Evolutionary conservation across 805 yeast species (phyloP).

Genomic region (Sugiyamaella qingdaonensis): DNA sequence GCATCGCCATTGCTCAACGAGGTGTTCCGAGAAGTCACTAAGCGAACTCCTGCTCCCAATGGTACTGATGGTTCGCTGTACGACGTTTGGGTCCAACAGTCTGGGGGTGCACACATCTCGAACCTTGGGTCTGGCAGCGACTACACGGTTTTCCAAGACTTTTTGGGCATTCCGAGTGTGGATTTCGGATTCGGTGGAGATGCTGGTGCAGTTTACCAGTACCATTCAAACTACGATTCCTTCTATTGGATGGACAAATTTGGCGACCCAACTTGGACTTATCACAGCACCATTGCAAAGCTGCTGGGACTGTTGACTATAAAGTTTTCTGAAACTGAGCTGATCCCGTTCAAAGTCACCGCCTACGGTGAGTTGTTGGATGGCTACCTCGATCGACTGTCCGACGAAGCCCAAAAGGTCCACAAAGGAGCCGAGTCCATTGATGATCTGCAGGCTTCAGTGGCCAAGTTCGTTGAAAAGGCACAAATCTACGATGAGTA

Average conservation of each 20-base stretch:
- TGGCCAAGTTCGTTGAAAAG: constrained; percentile 24
- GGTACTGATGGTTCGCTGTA: constrained; percentile 28
- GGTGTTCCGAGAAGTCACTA: constrained; percentile 44
- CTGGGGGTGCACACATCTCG: constrained; percentile 34
- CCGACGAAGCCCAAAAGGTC: constrained; percentile 24
- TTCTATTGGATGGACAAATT: constrained; percentile 62
- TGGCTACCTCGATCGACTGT: constrained; percentile 38
- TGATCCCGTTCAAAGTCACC: constrained; percentile 40
- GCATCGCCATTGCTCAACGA: constrained; percentile 58
- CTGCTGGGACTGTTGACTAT: constrained; percentile 48
- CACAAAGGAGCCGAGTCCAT: constrained; percentile 16
- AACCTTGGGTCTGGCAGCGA: constrained; percentile 70
- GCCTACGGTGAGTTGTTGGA: constrained; percentile 41
- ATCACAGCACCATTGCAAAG: constrained; percentile 54
- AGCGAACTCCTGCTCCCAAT: constrained; percentile 45
- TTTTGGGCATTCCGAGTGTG: constrained; percentile 41
- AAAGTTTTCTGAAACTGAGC: constrained; percentile 46
- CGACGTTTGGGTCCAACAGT: constrained; percentile 32
- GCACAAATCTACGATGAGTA: constrained; percentile 47
- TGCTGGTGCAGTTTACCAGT: constrained; percentile 56
- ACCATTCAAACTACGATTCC: constrained; percentile 73
- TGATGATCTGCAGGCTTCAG: constrained; percentile 17
- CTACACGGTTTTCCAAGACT: constrained; percentile 44
- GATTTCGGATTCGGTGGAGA: constrained; percentile 52
- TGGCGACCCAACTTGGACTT: constrained; percentile 60